phyloP scores from a whole-genome alignment of 2,329 filamentous ascomycete species.

The Pseudogymnoascus sp. region DNA sequence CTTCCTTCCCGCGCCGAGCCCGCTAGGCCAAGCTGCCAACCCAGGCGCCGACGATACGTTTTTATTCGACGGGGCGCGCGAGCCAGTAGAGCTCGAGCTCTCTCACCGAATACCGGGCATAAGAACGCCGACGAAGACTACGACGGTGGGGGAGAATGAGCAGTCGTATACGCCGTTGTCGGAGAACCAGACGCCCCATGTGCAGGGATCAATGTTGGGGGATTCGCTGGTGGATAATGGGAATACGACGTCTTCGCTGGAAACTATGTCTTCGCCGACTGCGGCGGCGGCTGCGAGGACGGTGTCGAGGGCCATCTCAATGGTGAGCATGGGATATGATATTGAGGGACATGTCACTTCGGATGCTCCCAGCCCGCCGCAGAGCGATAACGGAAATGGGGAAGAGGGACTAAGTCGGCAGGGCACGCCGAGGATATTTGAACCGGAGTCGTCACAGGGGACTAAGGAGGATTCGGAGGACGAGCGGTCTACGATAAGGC shows the following conservation, averaged over 20 bases:
- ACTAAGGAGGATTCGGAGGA: conserved; percentile 15
- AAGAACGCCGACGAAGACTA: neutral
- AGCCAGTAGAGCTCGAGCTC: conserved; percentile 18
- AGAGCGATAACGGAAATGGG: neutral
- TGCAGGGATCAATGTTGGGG: neutral
- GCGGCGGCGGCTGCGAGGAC: conserved; percentile 46
- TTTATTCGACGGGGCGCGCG: conserved; percentile 43
- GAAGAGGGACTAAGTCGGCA: neutral
- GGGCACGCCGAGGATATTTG: neutral
- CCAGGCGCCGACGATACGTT: conserved; percentile 50
- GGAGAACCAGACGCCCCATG: neutral
- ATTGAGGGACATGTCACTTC: conserved; percentile 13
- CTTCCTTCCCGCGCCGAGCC: conserved; percentile 51
- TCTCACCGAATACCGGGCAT: conserved; percentile 8
- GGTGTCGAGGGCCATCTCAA: conserved; percentile 44
- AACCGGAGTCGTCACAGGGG: neutral
- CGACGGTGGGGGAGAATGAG: neutral
- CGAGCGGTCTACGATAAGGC: conserved; percentile 23
- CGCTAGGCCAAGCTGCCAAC: conserved; percentile 39
- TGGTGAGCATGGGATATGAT: conserved; percentile 28
- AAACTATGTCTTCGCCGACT: conserved; percentile 48
- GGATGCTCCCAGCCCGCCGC: neutral
- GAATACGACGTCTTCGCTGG: conserved; percentile 43
- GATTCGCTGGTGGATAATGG: conserved; percentile 17
- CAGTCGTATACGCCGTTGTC: neutral